These are phyloP conservation scores for Xerocomus minutiporus DNA, from an alignment of 1,284 basidiomycete genomes.

Conservation along the genomic window DNA sequence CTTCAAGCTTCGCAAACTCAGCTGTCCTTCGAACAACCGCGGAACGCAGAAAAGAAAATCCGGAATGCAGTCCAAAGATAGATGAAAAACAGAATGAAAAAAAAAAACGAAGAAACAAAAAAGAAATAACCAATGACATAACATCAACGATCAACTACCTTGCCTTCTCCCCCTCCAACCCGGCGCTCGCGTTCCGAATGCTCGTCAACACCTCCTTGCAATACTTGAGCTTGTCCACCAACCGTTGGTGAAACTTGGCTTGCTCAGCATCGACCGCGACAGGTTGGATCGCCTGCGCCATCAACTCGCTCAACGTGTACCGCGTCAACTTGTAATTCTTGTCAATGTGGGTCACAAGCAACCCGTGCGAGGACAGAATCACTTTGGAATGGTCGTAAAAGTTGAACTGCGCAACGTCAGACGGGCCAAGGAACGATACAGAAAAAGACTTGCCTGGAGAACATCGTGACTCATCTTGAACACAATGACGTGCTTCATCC, in stretches of 20 bases:
- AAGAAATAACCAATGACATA: not conserved
- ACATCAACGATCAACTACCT: not conserved
- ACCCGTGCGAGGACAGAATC: constrained; percentile 77
- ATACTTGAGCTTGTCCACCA: constrained; percentile 77
- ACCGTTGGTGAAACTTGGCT: constrained; percentile 55
- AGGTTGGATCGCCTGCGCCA: constrained; percentile 51
- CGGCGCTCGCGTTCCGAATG: constrained; percentile 45
- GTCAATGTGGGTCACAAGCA: constrained; percentile 84
- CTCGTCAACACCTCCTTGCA: constrained; percentile 73
- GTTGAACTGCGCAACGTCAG: constrained; percentile 69
- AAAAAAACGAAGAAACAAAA: not conserved
- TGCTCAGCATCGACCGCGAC: constrained; percentile 45
- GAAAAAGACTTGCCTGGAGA: constrained; percentile 66
- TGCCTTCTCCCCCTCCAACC: constrained; percentile 6
- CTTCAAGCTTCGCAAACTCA: not conserved
- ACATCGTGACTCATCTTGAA: constrained; percentile 95
- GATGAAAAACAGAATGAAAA: not conserved
- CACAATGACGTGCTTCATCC: constrained; percentile 95
- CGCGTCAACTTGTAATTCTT: constrained; percentile 78
- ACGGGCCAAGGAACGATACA: not conserved
- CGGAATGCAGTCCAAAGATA: not conserved
- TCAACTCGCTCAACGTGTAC: constrained; percentile 72
- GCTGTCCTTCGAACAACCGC: not conserved
- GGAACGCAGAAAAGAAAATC: not conserved
- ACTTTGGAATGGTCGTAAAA: constrained; percentile 98